A percentile compares a stretch with the other conserved stretches of the same genome.
phyloP scores from a whole-genome alignment of 352 stramenopile species.

The Globisporangium radiosum region DNA sequence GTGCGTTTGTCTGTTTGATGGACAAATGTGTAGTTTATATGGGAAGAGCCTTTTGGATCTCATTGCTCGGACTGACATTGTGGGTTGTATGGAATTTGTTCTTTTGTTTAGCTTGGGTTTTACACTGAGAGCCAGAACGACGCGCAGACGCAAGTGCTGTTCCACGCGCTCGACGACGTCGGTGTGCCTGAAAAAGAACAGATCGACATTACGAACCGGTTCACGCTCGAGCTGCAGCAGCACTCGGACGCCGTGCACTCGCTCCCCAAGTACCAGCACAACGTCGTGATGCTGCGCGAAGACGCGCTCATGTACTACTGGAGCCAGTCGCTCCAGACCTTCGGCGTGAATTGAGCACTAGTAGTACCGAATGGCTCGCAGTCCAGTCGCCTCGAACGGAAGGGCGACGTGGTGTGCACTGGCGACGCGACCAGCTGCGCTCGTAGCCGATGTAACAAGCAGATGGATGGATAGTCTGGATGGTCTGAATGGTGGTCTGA shows the following conservation, averaged over 20 bases:
- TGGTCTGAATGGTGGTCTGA: too few species aligned
- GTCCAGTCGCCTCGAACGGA: too few species aligned
- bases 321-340: constrained; percentile 63
- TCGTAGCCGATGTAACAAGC: too few species aligned
- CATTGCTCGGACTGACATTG: constrained; percentile 8
- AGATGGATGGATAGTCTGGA: too few species aligned
- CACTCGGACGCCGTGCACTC: constrained; percentile 70
- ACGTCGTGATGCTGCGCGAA: constrained; percentile 76
- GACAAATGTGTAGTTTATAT: not conserved
- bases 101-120: constrained; percentile 41
- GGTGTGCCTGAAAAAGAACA: constrained; percentile 52
- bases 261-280: constrained; percentile 80
- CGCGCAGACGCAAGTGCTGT: constrained; percentile 69
- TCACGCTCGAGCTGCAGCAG: constrained; percentile 48
- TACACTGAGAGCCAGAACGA: constrained; percentile 73
- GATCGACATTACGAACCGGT: constrained; percentile 59
- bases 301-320: constrained; percentile 85
- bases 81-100: too few species aligned
- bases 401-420: too few species aligned
- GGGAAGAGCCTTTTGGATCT: too few species aligned
- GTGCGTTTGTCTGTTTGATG: constrained; percentile 24
- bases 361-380: too few species aligned
- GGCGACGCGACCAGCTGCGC: too few species aligned
- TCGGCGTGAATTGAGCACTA: constrained; percentile 13
- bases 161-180: constrained; percentile 58